phyloP scores from a whole-genome alignment of 2,329 filamentous ascomycete genomes.

The Fusarium kyushuense region DNA sequence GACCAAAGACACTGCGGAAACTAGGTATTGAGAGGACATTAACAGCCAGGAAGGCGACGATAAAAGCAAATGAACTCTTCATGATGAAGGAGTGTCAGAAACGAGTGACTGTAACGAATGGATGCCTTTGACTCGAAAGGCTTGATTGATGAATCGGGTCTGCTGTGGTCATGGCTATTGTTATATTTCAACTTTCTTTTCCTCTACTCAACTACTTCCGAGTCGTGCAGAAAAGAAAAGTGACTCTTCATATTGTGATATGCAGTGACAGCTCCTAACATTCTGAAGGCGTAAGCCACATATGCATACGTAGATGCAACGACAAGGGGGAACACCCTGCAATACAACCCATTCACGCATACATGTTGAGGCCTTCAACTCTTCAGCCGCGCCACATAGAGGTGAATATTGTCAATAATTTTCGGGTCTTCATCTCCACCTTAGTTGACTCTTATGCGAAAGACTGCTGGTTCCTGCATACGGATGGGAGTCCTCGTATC shows the following conservation, averaged over 20 bases:
- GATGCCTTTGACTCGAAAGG: slow-evolving; percentile 7
- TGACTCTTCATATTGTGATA: neutral
- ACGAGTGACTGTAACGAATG: slow-evolving; percentile 46
- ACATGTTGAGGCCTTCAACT: neutral
- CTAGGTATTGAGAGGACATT: slow-evolving; percentile 3
- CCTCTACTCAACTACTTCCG: neutral
- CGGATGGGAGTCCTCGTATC: neutral
- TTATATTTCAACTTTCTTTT: slow-evolving; percentile 14
- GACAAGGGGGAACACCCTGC: slow-evolving; percentile 2
- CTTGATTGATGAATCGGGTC: neutral
- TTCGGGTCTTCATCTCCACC: neutral
- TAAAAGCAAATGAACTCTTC: slow-evolving; percentile 22
- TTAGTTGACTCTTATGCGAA: neutral
- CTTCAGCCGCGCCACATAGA: neutral
- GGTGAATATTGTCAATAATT: neutral
- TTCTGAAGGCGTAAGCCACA: neutral
- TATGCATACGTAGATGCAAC: neutral
- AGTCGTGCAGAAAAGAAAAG: neutral
- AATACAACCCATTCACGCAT: neutral
- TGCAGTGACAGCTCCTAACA: neutral
- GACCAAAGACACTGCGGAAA: neutral
- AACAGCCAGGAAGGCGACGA: slow-evolving; percentile 15
- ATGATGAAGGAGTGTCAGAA: slow-evolving; percentile 27
- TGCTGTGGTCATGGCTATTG: neutral
- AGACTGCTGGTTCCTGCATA: slow-evolving; percentile 1